phyloP scores from a whole-genome alignment of 2,329 filamentous ascomycete genomes.

The Aspergillus sp. region DNA sequence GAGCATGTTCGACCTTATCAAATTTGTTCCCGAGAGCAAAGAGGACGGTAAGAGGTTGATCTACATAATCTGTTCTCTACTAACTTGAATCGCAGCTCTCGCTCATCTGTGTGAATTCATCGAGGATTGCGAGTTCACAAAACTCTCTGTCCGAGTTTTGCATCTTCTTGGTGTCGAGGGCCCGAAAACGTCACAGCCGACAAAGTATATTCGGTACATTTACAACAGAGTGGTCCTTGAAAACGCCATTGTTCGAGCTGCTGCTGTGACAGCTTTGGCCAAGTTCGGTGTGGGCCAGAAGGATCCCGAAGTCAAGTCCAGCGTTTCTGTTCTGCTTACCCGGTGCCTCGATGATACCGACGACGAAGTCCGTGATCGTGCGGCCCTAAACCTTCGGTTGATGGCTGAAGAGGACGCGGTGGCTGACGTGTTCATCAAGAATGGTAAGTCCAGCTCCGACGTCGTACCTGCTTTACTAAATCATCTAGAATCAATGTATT shows the following conservation, averaged over 20 bases:
- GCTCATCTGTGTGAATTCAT: constrained; percentile 98
- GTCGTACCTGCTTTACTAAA: neutral
- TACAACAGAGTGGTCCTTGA: constrained; percentile 98
- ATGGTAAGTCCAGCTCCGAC: constrained; percentile 62
- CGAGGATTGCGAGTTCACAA: constrained; percentile 98
- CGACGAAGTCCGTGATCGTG: constrained; percentile 95
- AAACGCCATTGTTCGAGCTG: constrained; percentile 93
- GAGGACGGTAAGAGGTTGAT: constrained; percentile 57
- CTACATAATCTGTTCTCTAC: neutral
- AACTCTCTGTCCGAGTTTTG: constrained; percentile 91
- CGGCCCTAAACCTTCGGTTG: constrained; percentile 85
- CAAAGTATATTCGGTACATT: constrained; percentile 99
- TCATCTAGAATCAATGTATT: constrained; percentile 83
- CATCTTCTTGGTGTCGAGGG: constrained; percentile 94
- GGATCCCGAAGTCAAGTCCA: constrained; percentile 94
- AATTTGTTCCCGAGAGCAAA: constrained; percentile 89
- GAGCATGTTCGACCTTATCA: constrained; percentile 99
- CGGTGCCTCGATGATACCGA: constrained; percentile 96
- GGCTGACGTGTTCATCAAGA: constrained; percentile 87
- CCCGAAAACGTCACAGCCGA: constrained; percentile 91
- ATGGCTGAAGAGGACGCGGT: constrained; percentile 92
- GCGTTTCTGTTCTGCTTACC: constrained; percentile 87
- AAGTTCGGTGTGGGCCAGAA: constrained; percentile 98
- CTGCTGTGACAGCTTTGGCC: constrained; percentile 90
- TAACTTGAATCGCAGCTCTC: constrained; percentile 61